phyloP scores from a whole-genome alignment of 257 asterid species.

The Mentha longifolia region DNA sequence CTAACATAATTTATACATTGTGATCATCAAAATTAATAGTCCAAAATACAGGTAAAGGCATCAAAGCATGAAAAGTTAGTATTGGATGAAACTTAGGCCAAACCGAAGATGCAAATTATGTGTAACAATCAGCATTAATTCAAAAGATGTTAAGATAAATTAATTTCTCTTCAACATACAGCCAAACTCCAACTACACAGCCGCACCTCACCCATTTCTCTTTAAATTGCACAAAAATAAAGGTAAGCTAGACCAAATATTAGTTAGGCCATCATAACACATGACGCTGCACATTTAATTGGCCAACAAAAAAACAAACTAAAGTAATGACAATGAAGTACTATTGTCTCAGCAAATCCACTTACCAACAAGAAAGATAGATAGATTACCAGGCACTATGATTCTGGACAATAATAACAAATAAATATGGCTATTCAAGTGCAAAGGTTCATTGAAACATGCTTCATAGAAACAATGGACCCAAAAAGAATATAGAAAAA shows the following conservation, averaged over 20 bases:
- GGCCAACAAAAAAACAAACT: constrained; percentile 33
- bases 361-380: too few relatives aligned
- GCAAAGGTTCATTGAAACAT: constrained; percentile 2
- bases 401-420: background rate
- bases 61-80: constrained; percentile 5
- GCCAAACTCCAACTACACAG: constrained; percentile 44
- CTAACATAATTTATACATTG: constrained; percentile 24
- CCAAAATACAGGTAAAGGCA: constrained; percentile 10
- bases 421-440: background rate
- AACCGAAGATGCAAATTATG: background rate
- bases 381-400: background rate
- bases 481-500: background rate
- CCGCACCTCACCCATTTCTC: constrained; percentile 35
- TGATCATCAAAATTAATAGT: background rate
- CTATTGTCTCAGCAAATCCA: background rate
- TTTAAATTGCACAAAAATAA: constrained; percentile 45
- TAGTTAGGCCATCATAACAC: constrained; percentile 37
- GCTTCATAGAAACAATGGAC: background rate
- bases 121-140: background rate
- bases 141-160: constrained; percentile 17
- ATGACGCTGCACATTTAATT: constrained; percentile 35
- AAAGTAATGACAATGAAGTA: background rate
- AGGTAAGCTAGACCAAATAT: constrained; percentile 22
- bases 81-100: background rate
- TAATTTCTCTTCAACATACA: constrained; percentile 30